A percentile compares a stretch with the other conserved stretches of the same genome.
Conservation (phyloP, 352 stramenopile genomes). For the Globisporangium mamillatum region DNA sequence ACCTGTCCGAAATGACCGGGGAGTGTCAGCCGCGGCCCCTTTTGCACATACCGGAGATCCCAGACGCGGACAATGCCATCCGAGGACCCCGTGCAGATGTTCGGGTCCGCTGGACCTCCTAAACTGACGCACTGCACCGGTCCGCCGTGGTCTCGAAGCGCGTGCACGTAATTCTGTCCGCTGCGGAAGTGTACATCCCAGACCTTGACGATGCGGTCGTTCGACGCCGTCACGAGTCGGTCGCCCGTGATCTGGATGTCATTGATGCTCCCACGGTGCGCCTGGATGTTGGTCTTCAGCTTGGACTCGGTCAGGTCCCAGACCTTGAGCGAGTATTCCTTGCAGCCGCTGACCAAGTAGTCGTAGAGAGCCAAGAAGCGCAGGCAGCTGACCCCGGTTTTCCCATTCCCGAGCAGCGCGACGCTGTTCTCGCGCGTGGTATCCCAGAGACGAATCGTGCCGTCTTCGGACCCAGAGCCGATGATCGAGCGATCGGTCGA, state of each 20-base stretch:
- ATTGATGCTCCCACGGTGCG: constrained; percentile 52
- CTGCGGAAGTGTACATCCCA: constrained; percentile 74
- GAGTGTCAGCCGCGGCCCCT: constrained; percentile 60
- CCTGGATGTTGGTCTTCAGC: constrained; percentile 51
- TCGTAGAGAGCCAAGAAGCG: constrained; percentile 63
- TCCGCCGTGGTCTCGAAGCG: constrained; percentile 54
- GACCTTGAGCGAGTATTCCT: constrained; percentile 52
- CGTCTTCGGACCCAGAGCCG: constrained; percentile 64
- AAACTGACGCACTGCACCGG: constrained; percentile 70
- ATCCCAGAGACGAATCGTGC: constrained; percentile 75
- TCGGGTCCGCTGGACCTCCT: constrained; percentile 70
- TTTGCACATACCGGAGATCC: constrained; percentile 75
- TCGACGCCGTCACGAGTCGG: constrained; percentile 65
- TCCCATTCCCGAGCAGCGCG: constrained; percentile 40
- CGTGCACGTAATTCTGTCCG: constrained; percentile 47
- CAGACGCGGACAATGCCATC: constrained; percentile 80
- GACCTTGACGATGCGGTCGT: constrained; percentile 75
- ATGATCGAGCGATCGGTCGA: constrained; percentile 52
- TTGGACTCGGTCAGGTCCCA: constrained; percentile 63
- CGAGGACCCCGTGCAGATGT: constrained; percentile 68
- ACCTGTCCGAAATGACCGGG: constrained; percentile 49
- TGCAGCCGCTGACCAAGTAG: constrained; percentile 57
- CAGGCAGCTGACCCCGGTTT: constrained; percentile 49
- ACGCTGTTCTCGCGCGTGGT: constrained; percentile 59
- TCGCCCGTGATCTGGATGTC: constrained; percentile 74